Evolutionary conservation across 106 monocot genomes (phyloP).

Genomic region (Platanthera zijinensis): DNA sequence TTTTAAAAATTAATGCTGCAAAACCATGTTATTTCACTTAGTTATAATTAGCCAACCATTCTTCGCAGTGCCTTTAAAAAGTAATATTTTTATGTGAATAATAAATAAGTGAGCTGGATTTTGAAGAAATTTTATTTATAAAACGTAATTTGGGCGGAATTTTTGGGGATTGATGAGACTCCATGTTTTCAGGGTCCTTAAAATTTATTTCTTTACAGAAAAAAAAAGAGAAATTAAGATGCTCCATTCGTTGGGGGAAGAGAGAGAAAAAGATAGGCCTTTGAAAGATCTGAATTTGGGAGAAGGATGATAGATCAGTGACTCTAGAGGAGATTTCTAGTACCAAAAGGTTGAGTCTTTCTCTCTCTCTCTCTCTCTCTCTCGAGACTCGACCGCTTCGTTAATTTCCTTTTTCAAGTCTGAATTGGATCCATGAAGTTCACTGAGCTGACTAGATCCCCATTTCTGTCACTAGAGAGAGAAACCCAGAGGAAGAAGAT

Average conservation of each 20-base stretch:
- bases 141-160: not conserved
- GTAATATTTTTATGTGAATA: no score
- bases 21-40: no score
- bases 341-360: no score
- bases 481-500: no score
- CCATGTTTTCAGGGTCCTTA: no score
- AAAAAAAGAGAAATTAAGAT: not conserved
- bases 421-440: constrained; percentile 12
- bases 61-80: no score
- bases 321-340: no score
- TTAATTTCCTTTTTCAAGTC: not conserved
- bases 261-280: constrained; percentile 10
- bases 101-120: no score
- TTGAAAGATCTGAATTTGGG: not conserved
- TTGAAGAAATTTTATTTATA: no score
- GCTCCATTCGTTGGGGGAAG: constrained; percentile 14
- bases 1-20: no score
- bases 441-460: constrained; percentile 14
- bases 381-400: not conserved
- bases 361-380: not conserved
- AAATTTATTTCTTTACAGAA: no score
- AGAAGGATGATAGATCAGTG: constrained; percentile 10
- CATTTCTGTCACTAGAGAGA: not conserved
- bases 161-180: not conserved
- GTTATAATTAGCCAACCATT: no score